Evolutionary conservation across 768 basidiomycete genomes (phyloP).

Genomic region (Hygrophorus pudorinus): DNA sequence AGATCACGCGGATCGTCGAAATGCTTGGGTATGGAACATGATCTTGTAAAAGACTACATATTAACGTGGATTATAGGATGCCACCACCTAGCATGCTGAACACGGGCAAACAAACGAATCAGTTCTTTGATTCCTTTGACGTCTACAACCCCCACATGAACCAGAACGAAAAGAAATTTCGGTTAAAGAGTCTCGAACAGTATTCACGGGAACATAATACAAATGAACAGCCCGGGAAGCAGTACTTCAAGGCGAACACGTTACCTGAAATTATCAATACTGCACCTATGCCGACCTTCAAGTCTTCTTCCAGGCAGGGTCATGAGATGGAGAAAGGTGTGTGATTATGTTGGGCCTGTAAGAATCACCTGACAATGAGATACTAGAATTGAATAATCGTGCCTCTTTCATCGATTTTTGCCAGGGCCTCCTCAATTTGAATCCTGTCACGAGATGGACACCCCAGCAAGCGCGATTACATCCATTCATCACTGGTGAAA

Average conservation of each 20-base stretch:
- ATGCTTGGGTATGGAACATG: constrained; percentile 81
- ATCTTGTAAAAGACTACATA: background rate
- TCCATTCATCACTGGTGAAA: constrained; percentile 98
- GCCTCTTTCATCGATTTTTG: constrained; percentile 97
- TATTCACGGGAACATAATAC: constrained; percentile 93
- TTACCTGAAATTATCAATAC: constrained; percentile 94
- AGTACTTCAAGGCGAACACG: constrained; percentile 93
- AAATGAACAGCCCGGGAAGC: constrained; percentile 96
- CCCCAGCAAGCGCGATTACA: constrained; percentile 93
- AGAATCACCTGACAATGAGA: background rate
- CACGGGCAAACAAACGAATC: constrained; percentile 86
- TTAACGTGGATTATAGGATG: constrained; percentile 37
- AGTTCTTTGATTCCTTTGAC: constrained; percentile 82
- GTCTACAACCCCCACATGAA: constrained; percentile 54
- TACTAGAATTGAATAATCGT: constrained; percentile 84
- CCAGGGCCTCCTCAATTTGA: constrained; percentile 85
- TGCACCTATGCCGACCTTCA: constrained; percentile 85
- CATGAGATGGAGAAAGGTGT: constrained; percentile 88
- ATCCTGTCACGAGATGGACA: constrained; percentile 93
- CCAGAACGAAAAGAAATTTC: constrained; percentile 73
- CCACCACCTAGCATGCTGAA: constrained; percentile 93
- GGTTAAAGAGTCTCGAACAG: constrained; percentile 86
- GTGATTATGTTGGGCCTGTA: constrained; percentile 12
- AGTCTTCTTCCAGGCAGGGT: constrained; percentile 54
- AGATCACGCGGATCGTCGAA: constrained; percentile 91